phyloP scores from a whole-genome alignment of 2,329 filamentous ascomycete species.

The Nemania sp. region DNA sequence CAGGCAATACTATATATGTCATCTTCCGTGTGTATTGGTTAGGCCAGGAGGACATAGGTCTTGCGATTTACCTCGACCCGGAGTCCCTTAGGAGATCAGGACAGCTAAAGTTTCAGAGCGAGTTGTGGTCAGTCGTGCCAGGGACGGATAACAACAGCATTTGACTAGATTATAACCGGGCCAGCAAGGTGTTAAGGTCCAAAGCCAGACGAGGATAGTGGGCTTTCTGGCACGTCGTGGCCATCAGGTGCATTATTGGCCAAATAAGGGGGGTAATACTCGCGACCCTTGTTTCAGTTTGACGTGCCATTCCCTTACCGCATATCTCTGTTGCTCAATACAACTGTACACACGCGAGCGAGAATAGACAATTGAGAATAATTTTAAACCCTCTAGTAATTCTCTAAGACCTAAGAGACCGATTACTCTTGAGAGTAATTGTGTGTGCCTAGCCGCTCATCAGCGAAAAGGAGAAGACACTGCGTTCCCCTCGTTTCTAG shows the following conservation, averaged over 20 bases:
- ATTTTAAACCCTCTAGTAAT: too few relatives aligned
- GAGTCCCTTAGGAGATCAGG: conserved; percentile 6
- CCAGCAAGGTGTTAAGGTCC: too few relatives aligned
- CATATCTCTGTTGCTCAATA: too few relatives aligned
- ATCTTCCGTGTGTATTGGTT: conserved; percentile 33
- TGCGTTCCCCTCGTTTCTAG: neutral
- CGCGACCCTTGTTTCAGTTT: too few relatives aligned
- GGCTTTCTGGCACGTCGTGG: too few relatives aligned
- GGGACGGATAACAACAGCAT: neutral
- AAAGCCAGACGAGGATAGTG: too few relatives aligned
- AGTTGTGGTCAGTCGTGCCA: conserved; percentile 17
- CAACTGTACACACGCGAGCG: too few relatives aligned
- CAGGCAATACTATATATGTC: conserved; percentile 22
- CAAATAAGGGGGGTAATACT: too few relatives aligned
- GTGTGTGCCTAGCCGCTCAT: neutral
- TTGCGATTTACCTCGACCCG: conserved; percentile 30
- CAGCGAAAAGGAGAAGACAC: neutral
- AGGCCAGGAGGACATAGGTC: conserved; percentile 19
- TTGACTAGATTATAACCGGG: too few relatives aligned
- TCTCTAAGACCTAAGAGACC: neutral
- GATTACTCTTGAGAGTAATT: neutral
- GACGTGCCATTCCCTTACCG: too few relatives aligned
- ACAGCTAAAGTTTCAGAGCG: conserved; percentile 10
- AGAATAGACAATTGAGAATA: too few relatives aligned
- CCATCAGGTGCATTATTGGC: too few relatives aligned